A percentile compares a stretch with the other conserved stretches of the same genome.
These are phyloP conservation scores for Leersia perrieri DNA, from an alignment of 176 grass and related monocot species.

Conservation along the genomic window DNA sequence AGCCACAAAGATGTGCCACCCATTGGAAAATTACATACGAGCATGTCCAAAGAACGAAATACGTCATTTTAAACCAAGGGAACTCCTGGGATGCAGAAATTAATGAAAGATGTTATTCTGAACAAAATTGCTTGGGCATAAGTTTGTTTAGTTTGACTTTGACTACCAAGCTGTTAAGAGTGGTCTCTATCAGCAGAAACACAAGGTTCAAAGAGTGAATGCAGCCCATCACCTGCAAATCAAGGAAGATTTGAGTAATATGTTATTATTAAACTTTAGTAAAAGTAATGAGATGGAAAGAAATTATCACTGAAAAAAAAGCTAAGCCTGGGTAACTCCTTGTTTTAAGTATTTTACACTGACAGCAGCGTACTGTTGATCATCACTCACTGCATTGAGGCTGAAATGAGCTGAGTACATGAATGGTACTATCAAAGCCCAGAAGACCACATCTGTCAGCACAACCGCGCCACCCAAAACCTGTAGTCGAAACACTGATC, in stretches of 20 bases:
- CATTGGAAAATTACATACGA: constrained; percentile 57
- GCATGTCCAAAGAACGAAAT: constrained; percentile 62
- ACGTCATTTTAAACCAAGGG: constrained; percentile 53
- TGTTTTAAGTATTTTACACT: neutral
- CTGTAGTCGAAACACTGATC: neutral
- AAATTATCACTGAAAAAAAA: too few relatives aligned
- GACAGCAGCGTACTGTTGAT: neutral
- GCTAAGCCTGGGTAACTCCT: neutral
- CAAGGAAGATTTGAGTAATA: neutral
- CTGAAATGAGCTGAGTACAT: constrained; percentile 38
- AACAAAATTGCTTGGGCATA: neutral
- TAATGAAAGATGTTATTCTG: neutral
- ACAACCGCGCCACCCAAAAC: constrained; percentile 41
- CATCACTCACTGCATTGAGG: constrained; percentile 49
- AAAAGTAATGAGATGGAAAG: neutral
- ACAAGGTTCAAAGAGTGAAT: constrained; percentile 52
- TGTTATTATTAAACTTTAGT: neutral
- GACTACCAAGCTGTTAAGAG: constrained; percentile 49
- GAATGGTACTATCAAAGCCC: constrained; percentile 47
- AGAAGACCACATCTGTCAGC: constrained; percentile 62
- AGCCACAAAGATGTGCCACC: constrained; percentile 50
- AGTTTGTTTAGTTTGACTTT: neutral
- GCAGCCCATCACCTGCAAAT: constrained; percentile 47
- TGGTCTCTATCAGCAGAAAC: constrained; percentile 47
- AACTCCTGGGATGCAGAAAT: constrained; percentile 33